Evolutionary conservation across 78 protist species (phyloP), one percentile per base, ranked within the genome.

Genomic region (Dictyostelium capitatum): DNA sequence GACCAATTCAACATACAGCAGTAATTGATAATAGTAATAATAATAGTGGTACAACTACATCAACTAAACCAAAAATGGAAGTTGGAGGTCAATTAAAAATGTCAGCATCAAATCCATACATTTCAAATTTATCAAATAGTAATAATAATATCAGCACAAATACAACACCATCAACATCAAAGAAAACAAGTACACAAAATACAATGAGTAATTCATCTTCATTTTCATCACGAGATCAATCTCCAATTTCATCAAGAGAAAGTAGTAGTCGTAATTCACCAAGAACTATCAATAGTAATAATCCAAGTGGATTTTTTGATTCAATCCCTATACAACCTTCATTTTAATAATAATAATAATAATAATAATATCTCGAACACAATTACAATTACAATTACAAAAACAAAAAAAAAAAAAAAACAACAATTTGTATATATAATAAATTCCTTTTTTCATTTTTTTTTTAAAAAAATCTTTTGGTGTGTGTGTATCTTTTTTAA

Each of bases 91-190:
- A 65, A 65, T 65, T 65, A 28, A 65, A 65, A 65, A 32, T 19
- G 15, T 65, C 73, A 25, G 14, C 28, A 28, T 65, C 73, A 65
- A 65, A 65, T 65, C 73, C 73, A 30, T 65, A 65, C n/a, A 65
- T 65, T 65, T 65, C 73, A 65, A 65, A 65, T 65, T 23, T 65
- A 30, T 65, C 73, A 65, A 65, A 65, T 65, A 30, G 47, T 30
- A 41, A 41, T 10, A 72, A 46, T 10, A 72, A 19, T 43, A 43
- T 41, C 48, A 43, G 19, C 12, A 72, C 79, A 0, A 9, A 23
- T 19, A 41, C 79, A 72, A 30, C 46, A 37, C 48, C 79, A 3
- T 14, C 43, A 72, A 25, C 41, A 11, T 46, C 79, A 17, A 43
- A 32, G 9, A 72, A 43, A 43, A 32, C 51, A 37, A 72, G 79